Percentiles rank a stretch among this genome's conserved stretches.
Conservation (phyloP, 2,329 filamentous ascomycete genomes). For the Curvularia spicifera region DNA sequence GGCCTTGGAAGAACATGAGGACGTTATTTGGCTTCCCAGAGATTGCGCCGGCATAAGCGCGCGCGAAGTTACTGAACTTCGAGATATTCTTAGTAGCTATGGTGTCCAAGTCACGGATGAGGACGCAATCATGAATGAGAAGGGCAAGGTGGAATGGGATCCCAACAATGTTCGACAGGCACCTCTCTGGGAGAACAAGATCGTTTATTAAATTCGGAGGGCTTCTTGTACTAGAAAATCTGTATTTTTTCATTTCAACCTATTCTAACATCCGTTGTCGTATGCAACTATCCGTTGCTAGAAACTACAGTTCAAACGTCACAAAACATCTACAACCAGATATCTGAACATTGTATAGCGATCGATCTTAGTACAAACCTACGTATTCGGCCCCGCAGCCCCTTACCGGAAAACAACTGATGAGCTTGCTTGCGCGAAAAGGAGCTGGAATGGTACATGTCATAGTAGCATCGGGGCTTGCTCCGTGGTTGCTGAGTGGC, state of each 20-base stretch:
- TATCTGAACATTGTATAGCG: not conserved
- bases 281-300: not conserved
- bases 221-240: not conserved
- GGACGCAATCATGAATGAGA: constrained; percentile 53
- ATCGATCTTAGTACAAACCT: not conserved
- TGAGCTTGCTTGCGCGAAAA: not conserved
- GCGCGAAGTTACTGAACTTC: constrained; percentile 51
- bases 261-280: not conserved
- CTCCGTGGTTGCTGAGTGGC: constrained; percentile 10
- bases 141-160: constrained; percentile 53
- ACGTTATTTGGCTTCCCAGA: constrained; percentile 20
- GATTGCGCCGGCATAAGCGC: constrained; percentile 53
- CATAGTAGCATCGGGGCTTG: not conserved
- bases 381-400: not conserved
- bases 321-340: not conserved
- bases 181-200: constrained; percentile 12
- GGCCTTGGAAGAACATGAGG: constrained; percentile 15
- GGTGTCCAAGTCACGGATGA: constrained; percentile 53
- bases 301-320: too few relatives aligned
- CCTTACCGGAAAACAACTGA: not conserved
- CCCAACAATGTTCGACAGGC: constrained; percentile 10
- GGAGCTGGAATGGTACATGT: not conserved
- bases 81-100: constrained; percentile 38
- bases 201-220: constrained; percentile 2
- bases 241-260: not conserved